Conservation (phyloP, 208 protist genomes). For the Acanthamoeba rhysodes region DNA sequence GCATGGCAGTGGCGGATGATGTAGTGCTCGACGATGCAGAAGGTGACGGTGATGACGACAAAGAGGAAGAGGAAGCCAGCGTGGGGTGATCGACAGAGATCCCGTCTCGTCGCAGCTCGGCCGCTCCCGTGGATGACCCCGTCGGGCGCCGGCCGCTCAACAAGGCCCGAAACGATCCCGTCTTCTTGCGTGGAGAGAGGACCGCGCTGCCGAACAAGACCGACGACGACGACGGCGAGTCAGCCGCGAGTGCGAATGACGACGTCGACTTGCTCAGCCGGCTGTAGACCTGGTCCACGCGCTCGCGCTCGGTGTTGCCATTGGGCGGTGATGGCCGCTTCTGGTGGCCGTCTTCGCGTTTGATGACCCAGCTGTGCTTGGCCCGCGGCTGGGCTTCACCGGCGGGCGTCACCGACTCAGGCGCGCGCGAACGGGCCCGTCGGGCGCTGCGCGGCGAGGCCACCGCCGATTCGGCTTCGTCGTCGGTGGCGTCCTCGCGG, state of each 20-base stretch:
- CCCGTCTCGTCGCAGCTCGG: no score
- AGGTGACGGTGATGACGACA: neutral
- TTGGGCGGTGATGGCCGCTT: neutral
- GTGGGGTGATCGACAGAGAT: no score
- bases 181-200: neutral
- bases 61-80: neutral
- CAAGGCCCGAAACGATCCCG: neutral
- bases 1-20: neutral
- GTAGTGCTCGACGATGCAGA: neutral
- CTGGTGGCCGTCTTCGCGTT: neutral
- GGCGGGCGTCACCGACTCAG: neutral
- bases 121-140: no score
- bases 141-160: neutral
- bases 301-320: neutral
- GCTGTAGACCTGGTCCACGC: neutral
- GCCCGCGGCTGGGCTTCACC: neutral
- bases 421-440: neutral
- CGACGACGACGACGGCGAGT: neutral
- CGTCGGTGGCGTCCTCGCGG: neutral
- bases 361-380: conserved; percentile 13
- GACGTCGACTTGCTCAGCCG: neutral
- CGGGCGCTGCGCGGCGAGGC: neutral
- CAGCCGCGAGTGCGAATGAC: neutral
- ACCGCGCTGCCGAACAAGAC: neutral
- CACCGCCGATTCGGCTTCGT: neutral